Evolutionary conservation across 1,284 basidiomycete species (phyloP).

Genomic region (Cystobasidium pallidum): DNA sequence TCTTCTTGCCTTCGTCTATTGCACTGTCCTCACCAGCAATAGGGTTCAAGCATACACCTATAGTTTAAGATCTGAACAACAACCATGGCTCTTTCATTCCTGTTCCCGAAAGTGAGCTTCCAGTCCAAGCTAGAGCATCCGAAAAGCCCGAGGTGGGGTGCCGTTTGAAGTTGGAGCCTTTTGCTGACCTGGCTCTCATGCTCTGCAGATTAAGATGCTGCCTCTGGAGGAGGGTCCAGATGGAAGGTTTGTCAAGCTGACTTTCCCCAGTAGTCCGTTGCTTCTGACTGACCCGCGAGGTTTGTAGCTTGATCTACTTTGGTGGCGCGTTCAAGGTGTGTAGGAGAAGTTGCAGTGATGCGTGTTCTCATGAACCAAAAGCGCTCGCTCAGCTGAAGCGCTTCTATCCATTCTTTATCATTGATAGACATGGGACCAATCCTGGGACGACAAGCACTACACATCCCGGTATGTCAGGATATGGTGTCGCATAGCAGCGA

Average conservation of each 20-base stretch:
- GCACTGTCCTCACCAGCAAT: background rate
- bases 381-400: background rate
- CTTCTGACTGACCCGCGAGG: background rate
- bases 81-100: constrained; percentile 16
- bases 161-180: background rate
- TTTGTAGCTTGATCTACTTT: constrained; percentile 45
- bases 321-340: constrained; percentile 49
- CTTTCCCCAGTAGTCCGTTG: background rate
- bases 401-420: background rate
- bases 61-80: background rate
- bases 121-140: background rate
- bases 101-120: constrained; percentile 23
- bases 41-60: background rate
- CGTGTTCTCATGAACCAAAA: no score
- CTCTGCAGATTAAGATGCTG: constrained; percentile 39
- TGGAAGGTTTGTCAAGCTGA: constrained; percentile 11
- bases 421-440: constrained; percentile 36
- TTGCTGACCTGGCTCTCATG: background rate
- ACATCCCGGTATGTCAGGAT: constrained; percentile 33
- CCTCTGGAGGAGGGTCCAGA: constrained; percentile 19
- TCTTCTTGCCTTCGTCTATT: background rate
- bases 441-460: constrained; percentile 42
- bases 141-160: background rate
- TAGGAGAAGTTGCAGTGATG: background rate
- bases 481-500: background rate